phyloP scores from a whole-genome alignment of 768 basidiomycete species.

The Lactarius quietus region DNA sequence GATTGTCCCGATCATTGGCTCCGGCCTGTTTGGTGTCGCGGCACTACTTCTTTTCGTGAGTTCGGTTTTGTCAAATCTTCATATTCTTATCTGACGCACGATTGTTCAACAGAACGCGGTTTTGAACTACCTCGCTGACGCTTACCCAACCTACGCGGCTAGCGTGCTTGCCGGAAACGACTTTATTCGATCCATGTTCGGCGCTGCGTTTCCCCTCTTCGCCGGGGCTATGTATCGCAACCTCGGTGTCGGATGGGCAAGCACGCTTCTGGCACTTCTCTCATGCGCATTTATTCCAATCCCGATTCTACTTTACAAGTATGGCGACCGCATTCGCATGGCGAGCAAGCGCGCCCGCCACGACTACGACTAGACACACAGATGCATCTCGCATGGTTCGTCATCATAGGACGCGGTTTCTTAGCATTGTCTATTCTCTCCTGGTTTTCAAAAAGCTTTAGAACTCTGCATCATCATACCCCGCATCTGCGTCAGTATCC shows the following conservation, averaged over 20 bases:
- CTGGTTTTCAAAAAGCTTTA: too few relatives aligned
- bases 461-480: not conserved
- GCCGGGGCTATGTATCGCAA: slow-evolving; percentile 28
- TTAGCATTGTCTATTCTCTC: not conserved
- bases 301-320: slow-evolving; percentile 25
- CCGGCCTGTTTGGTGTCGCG: slow-evolving; percentile 34
- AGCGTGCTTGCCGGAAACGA: slow-evolving; percentile 37
- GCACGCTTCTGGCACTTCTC: slow-evolving; percentile 31
- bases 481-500: not conserved
- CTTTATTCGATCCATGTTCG: slow-evolving; percentile 33
- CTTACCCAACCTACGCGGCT: slow-evolving; percentile 35
- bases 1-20: slow-evolving; percentile 37
- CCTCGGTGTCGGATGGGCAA: slow-evolving; percentile 31
- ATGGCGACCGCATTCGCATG: slow-evolving; percentile 22
- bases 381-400: not conserved
- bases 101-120: slow-evolving; percentile 20
- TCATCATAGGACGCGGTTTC: not conserved
- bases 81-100: not conserved
- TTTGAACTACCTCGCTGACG: slow-evolving; percentile 34
- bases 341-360: slow-evolving; percentile 23
- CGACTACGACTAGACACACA: slow-evolving; percentile 20
- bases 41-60: slow-evolving; percentile 34
- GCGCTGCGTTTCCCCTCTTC: slow-evolving; percentile 23
- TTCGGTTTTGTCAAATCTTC: slow-evolving; percentile 28
- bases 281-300: slow-evolving; percentile 30